Evolutionary conservation across 2,329 filamentous ascomycete genomes (phyloP).

Genomic region (Thelonectria rubi): DNA sequence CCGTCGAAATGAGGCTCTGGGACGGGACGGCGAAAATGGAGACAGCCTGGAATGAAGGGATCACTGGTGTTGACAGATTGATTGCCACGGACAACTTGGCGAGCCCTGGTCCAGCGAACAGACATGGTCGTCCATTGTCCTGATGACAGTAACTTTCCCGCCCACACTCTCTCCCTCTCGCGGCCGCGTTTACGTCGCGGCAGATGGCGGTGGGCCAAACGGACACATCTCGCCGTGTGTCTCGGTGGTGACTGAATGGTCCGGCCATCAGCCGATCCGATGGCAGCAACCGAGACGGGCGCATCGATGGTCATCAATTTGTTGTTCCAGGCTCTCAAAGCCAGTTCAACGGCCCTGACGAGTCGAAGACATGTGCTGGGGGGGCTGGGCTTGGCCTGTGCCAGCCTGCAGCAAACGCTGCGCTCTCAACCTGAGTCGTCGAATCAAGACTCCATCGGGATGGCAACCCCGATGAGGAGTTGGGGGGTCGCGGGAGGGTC

Average conservation of each 20-base stretch:
- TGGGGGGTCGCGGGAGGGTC: constrained; percentile 22
- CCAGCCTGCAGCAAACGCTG: constrained; percentile 34
- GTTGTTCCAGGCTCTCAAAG: background rate
- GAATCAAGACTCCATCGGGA: constrained; percentile 43
- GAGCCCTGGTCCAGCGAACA: constrained; percentile 5
- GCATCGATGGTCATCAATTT: constrained; percentile 11
- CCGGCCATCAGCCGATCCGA: constrained; percentile 33
- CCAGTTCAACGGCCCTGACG: constrained; percentile 6
- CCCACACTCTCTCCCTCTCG: constrained; percentile 23
- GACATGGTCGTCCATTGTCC: constrained; percentile 1
- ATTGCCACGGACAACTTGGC: constrained; percentile 10
- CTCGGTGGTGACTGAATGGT: constrained; percentile 35
- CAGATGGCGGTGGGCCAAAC: constrained; percentile 31
- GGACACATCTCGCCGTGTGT: constrained; percentile 21
- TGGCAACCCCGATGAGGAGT: constrained; percentile 32
- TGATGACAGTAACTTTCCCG: constrained; percentile 27
- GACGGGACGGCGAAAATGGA: background rate
- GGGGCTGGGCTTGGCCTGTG: constrained; percentile 20
- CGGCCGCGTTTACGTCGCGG: constrained; percentile 16
- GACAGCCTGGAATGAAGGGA: constrained; percentile 7
- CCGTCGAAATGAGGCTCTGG: constrained; percentile 12
- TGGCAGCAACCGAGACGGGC: constrained; percentile 22
- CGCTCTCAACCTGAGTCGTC: constrained; percentile 39
- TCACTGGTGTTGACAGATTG: constrained; percentile 15
- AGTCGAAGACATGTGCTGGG: constrained; percentile 10